Evolutionary conservation across 2,329 filamentous ascomycete species (phyloP).

Genomic region (Nothophoma quercina): DNA sequence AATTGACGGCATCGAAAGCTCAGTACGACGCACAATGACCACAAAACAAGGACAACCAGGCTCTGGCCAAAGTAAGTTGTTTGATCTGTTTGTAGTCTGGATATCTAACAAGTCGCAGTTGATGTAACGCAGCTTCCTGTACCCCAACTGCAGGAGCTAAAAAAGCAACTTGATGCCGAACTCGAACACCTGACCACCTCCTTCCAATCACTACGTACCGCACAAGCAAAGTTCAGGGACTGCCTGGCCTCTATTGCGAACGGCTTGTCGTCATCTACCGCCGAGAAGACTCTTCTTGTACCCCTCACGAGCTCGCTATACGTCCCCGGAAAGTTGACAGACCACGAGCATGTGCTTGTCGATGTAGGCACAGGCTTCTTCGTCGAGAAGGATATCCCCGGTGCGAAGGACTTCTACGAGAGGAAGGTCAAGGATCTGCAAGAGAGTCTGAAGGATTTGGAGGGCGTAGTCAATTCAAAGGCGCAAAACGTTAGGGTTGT

Average conservation of each 20-base stretch:
- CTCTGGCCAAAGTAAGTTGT: conserved; percentile 41
- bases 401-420: conserved; percentile 72
- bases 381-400: conserved; percentile 78
- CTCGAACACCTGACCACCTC: conserved; percentile 92
- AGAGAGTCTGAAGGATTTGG: conserved; percentile 70
- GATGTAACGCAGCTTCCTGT: conserved; percentile 80
- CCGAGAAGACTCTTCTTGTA: conserved; percentile 75
- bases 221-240: conserved; percentile 90
- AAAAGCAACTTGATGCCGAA: conserved; percentile 95
- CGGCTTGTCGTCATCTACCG: conserved; percentile 56
- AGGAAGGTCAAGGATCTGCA: conserved; percentile 72
- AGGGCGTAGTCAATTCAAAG: conserved; percentile 76
- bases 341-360: conserved; percentile 63
- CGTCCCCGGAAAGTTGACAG: conserved; percentile 79
- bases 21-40: conserved; percentile 26
- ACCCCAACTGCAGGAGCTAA: conserved; percentile 87
- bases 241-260: conserved; percentile 79
- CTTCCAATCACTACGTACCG: conserved; percentile 86
- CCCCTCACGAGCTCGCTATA: conserved; percentile 95
- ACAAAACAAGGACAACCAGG: conserved; percentile 38
- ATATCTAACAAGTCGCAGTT: conserved; percentile 49
- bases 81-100: background rate
- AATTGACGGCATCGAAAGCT: conserved; percentile 10
- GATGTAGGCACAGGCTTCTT: conserved; percentile 95
- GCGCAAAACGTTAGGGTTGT: conserved; percentile 84